Conservation (phyloP, 148 eudicot species). For the Salicornia ramosissima region DNA sequence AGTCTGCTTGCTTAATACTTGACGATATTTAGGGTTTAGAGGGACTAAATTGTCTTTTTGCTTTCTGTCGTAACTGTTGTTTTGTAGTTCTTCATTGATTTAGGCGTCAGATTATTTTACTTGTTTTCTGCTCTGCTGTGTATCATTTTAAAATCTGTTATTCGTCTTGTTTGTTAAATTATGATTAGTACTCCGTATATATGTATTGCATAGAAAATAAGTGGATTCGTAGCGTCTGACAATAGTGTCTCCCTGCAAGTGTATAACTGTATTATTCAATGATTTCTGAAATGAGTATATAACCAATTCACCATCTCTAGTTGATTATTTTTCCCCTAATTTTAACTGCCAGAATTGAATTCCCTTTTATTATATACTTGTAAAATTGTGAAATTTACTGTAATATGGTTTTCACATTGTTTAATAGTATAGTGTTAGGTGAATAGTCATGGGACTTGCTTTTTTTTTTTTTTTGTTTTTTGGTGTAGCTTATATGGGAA, state of each 20-base stretch:
- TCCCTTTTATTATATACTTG: background rate
- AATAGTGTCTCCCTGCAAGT: no score
- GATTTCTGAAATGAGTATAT: constrained; percentile 12
- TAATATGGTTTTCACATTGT: background rate
- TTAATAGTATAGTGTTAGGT: background rate
- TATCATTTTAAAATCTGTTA: background rate
- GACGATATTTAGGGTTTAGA: constrained; percentile 6
- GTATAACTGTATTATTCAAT: no score
- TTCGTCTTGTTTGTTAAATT: background rate
- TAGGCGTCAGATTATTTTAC: background rate
- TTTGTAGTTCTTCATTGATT: background rate
- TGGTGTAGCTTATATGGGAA: background rate
- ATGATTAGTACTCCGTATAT: background rate
- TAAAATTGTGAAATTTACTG: background rate
- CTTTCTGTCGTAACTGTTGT: background rate
- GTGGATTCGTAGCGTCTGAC: constrained; percentile 14
- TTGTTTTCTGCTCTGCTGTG: no score
- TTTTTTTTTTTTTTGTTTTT: background rate
- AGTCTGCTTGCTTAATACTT: no score
- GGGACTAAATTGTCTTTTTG: constrained; percentile 5
- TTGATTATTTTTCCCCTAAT: background rate
- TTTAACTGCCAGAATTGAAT: constrained; percentile 4
- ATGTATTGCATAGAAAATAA: constrained; percentile 10
- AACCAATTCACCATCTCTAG: constrained; percentile 13
- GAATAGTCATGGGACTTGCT: background rate